Base-by-base conservation (phyloP, 225 moss, liverwort and hornwort genomes). In the Polytrichum formosum region DNA sequence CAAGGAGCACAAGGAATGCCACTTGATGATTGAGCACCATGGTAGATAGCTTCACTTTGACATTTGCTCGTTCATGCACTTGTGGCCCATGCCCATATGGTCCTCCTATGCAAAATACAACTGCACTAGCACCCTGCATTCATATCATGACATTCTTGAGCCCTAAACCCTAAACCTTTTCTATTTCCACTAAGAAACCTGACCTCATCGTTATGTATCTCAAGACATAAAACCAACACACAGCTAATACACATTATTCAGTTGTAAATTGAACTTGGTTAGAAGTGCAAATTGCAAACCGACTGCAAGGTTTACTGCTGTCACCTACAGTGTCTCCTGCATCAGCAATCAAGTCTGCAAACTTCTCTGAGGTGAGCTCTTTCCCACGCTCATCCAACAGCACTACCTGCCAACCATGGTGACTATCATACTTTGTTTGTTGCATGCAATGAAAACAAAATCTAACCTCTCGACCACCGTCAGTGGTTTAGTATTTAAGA, bases 1-100 rank as follows among this genome's bases (percentile, higher is more conserved):
- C 91, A 18, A 96, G 85, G 63, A 96, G 86, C 65, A 96, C 96
- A 61, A 96, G 81, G 20, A 85, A 89, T 25, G 96, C 96, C 67
- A 96, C 85, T 84, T 93, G 90, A 55, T 96, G 96, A 72, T 96
- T 93, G 0, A 96, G 78, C 71, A 93, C 91, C 96, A 93, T 96
- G 55, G 91, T 75, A 26, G 96, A 96, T 46, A 96, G 83, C 74
- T 84, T 91, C 72, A 96, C 85, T 18, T 80, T 84, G 29, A 85
- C 77, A 67, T 96, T 93, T 5, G 91, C 93, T 75, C 96, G 85
- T 62, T 81, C 77, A 26, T 80, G 85, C 30, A 93, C 84, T 81
- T 89, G 91, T 23, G 90, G 83, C 54, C 96, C 96, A 84, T 96
- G 96, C 46, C 96, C 93, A 73, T 85, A 89, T 7, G 96, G 90